phyloP scores from a whole-genome alignment of 2,329 filamentous ascomycete species.

The Aspergillus novoparasiticus region DNA sequence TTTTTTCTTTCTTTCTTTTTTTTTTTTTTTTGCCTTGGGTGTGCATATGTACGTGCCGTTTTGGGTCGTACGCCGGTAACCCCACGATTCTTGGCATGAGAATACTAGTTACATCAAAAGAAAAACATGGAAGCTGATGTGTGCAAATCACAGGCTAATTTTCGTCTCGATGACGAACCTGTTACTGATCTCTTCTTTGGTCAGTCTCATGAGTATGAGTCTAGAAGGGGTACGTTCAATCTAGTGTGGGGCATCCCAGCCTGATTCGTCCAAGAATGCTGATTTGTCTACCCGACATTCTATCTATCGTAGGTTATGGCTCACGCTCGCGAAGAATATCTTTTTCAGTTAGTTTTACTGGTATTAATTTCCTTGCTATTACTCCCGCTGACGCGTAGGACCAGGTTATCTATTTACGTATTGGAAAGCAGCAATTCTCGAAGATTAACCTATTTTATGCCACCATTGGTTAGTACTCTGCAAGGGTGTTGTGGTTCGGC shows the following conservation, averaged over 20 bases:
- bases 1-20: not conserved
- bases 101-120: conserved; percentile 4
- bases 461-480: conserved; percentile 43
- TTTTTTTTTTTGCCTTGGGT: not conserved
- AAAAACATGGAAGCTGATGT: conserved; percentile 17
- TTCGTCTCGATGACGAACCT: conserved; percentile 65
- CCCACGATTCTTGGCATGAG: conserved; percentile 19
- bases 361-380: not conserved
- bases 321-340: conserved; percentile 64
- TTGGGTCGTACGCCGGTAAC: conserved; percentile 10
- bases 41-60: not conserved
- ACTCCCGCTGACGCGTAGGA: conserved; percentile 14
- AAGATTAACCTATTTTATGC: conserved; percentile 51
- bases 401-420: conserved; percentile 47
- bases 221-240: conserved; percentile 51
- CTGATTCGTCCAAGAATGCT: conserved; percentile 11
- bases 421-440: conserved; percentile 50
- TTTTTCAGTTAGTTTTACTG: conserved; percentile 54
- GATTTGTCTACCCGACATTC: conserved; percentile 9
- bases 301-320: conserved; percentile 54
- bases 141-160: conserved; percentile 47
- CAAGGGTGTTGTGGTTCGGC: not conserved
- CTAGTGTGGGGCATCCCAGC: not conserved
- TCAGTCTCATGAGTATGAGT: conserved; percentile 61
- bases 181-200: conserved; percentile 61